Base-by-base conservation (phyloP, 2,329 filamentous ascomycete genomes). In the Bipolaris victoriae region DNA sequence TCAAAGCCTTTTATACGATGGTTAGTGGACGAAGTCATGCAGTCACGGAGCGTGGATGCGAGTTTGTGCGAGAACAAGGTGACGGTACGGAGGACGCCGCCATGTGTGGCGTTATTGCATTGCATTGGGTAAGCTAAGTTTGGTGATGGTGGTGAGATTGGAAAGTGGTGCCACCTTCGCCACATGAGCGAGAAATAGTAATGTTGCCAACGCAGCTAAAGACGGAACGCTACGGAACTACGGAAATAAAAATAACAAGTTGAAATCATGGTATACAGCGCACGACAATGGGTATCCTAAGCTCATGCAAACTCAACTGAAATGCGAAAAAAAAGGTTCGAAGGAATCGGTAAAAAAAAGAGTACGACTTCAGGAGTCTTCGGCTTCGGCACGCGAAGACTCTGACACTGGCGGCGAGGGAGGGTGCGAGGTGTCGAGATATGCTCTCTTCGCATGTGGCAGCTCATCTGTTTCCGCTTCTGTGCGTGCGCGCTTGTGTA, bases 351-450 rank as follows among this genome's bases (percentile, higher is more conserved):
- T 31, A 22, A 16, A 24, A 7, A 24, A 7, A 37, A 22, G 5
- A 18, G 13, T 4, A 31, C 22, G 11, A 7, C 13, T 33, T 35
- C 22, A 56, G n/a, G 20, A 11, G 11, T 55, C 44, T 26, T 26
- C 49, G 35, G 45, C 29, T 26, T 26, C 49, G 35, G 45, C 29
- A 18, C 51, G 61, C 33, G 65, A 72, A 1, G 64, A 64, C 18
- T 65, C 57, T 20, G 67, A 72, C 0, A 69, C 55, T n/a, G 70
- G 69, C 5, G 71, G 69, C 3, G 67, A 68, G 1, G 65, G 71
- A 5, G 68, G 66, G 10, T 67, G 65, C 16, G 60, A 56, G 9
- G 41, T 36, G 5, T 64, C 62, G 1, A 67, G 60, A 36, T 62
- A 52, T 5, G 57, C 61, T 15, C 66, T 57, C 48, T 72, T 73